A percentile compares a stretch with the other conserved stretches of the same genome.
These are phyloP conservation scores for Chlamydomonas sphaeroides DNA, from an alignment of 139 green algal species.

Conservation along the genomic window DNA sequence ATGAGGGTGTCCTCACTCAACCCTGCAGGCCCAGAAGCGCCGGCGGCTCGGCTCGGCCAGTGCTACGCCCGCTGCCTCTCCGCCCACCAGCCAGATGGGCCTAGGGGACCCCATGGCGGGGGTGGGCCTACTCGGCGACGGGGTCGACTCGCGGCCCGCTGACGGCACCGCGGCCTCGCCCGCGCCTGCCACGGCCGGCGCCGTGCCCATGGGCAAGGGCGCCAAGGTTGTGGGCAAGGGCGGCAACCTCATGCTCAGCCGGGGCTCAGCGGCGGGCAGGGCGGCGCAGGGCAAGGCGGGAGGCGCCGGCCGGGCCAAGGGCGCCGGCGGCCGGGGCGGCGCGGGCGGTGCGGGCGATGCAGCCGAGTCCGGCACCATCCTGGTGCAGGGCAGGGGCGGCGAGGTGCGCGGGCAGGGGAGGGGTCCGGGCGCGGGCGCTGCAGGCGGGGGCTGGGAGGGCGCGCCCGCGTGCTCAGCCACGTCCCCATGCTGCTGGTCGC, in stretches of 20 bases:
- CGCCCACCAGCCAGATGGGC: conserved; percentile 3
- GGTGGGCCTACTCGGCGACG: neutral
- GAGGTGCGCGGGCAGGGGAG: neutral
- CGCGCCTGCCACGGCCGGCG: neutral
- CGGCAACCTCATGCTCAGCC: conserved; percentile 26
- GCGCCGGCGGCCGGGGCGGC: neutral
- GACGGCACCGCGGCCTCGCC: neutral
- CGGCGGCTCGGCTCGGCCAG: conserved; percentile 23
- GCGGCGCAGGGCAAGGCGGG: conserved; percentile 18
- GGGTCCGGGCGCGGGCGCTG: neutral
- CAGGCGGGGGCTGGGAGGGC: neutral
- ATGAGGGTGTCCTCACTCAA: too few species aligned
- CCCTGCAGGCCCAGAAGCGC: conserved; percentile 30
- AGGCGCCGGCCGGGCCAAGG: neutral
- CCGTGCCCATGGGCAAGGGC: conserved; percentile 35
- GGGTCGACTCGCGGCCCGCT: conserved; percentile 8
- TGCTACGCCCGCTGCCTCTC: conserved; percentile 10
- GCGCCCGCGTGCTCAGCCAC: too few species aligned
- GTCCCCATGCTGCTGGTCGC: too few species aligned
- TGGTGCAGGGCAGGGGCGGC: conserved; percentile 8
- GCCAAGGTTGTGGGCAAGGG: conserved; percentile 36
- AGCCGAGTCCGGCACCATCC: conserved; percentile 14
- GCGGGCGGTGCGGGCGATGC: conserved; percentile 8
- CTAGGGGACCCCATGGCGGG: neutral
- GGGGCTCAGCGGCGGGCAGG: neutral